Evolutionary conservation across 1,139 yeast genomes (phyloP).

Genomic region (Candida mesenterica): DNA sequence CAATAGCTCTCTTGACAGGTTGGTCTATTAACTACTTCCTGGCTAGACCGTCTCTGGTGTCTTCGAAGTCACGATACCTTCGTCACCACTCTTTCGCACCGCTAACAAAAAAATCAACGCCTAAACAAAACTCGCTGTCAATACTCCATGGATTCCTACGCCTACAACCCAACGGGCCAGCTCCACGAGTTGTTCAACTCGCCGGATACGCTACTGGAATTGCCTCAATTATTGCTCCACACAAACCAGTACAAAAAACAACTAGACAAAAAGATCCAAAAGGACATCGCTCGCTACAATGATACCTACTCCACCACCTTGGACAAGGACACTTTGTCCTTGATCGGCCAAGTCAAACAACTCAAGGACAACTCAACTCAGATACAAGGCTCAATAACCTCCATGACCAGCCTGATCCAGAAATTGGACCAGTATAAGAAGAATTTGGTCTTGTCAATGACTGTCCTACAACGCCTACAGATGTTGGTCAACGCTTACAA

Average conservation of each 20-base stretch:
- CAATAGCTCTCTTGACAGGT: too few species aligned
- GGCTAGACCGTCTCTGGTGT: too few species aligned
- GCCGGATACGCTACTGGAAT: slow-evolving; percentile 43
- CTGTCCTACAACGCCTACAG: slow-evolving; percentile 80
- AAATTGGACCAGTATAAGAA: slow-evolving; percentile 76
- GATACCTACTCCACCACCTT: slow-evolving; percentile 23
- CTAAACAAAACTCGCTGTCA: background rate
- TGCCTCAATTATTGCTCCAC: slow-evolving; percentile 45
- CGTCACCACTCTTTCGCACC: too few species aligned
- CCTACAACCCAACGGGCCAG: slow-evolving; percentile 21
- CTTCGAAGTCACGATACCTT: too few species aligned
- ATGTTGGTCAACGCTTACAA: slow-evolving; percentile 81
- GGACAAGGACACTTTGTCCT: slow-evolving; percentile 42
- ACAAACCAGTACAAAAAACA: slow-evolving; percentile 44
- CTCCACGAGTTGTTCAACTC: slow-evolving; percentile 37
- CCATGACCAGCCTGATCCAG: slow-evolving; percentile 76
- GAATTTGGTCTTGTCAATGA: slow-evolving; percentile 80
- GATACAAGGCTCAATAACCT: slow-evolving; percentile 64
- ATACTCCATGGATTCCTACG: slow-evolving; percentile 2
- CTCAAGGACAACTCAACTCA: slow-evolving; percentile 28
- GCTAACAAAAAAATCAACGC: background rate
- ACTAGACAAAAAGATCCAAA: slow-evolving; percentile 40
- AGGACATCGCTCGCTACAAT: slow-evolving; percentile 30
- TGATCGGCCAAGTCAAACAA: slow-evolving; percentile 38
- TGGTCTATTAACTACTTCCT: too few species aligned